phyloP scores from a whole-genome alignment of 2,329 filamentous ascomycete genomes.

The Hortaea sp. region DNA sequence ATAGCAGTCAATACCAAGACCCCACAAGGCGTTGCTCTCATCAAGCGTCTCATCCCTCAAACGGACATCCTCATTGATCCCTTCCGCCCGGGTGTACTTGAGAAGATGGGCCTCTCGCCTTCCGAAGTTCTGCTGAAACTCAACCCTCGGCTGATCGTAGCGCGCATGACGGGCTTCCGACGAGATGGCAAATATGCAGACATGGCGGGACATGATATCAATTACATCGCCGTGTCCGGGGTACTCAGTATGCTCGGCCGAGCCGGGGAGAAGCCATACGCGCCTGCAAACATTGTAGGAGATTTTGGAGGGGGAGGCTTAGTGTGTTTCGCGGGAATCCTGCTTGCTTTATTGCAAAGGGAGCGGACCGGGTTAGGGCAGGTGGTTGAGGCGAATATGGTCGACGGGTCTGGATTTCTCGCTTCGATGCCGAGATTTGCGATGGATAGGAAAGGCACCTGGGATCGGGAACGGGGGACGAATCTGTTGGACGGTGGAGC shows the following conservation, averaged over 20 bases:
- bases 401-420: constrained; percentile 75
- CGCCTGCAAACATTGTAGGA: constrained; percentile 74
- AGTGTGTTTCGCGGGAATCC: constrained; percentile 68
- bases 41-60: constrained; percentile 52
- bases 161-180: constrained; percentile 81
- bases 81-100: constrained; percentile 82
- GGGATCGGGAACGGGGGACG: constrained; percentile 54
- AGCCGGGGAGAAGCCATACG: constrained; percentile 56
- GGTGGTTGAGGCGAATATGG: constrained; percentile 94
- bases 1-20: constrained; percentile 72
- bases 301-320: constrained; percentile 89
- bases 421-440: constrained; percentile 65
- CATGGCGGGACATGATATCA: constrained; percentile 95
- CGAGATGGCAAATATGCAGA: constrained; percentile 72
- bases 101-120: constrained; percentile 71
- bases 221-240: constrained; percentile 85
- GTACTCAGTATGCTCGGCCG: constrained; percentile 68
- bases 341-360: constrained; percentile 66
- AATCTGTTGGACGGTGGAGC: constrained; percentile 77
- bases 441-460: constrained; percentile 50
- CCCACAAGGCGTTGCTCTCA: constrained; percentile 49
- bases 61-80: constrained; percentile 85
- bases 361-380: constrained; percentile 60
- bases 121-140: constrained; percentile 49
- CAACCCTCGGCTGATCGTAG: constrained; percentile 72